Percentiles rank a stretch among this genome's conserved stretches.
These are phyloP conservation scores for Penicillium nordicum DNA, from an alignment of 2,329 filamentous ascomycete genomes.

Conservation along the genomic window DNA sequence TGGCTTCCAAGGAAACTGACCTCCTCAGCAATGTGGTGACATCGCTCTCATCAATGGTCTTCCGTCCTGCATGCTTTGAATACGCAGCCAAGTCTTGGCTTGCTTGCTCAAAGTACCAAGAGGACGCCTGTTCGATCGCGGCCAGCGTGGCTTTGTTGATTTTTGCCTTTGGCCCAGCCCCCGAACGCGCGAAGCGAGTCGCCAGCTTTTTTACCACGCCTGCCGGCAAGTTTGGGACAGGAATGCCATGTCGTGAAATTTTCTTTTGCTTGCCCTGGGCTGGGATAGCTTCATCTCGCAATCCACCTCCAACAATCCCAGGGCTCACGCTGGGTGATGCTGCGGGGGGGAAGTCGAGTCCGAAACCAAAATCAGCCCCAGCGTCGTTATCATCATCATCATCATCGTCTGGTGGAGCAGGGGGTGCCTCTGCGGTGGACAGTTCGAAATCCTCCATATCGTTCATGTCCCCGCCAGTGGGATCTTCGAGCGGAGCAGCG, in stretches of 20 bases:
- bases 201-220: slow-evolving; percentile 65
- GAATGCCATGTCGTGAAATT: slow-evolving; percentile 67
- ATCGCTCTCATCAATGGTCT: slow-evolving; percentile 81
- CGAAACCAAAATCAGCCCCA: slow-evolving; percentile 32
- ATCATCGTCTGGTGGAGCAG: slow-evolving; percentile 27
- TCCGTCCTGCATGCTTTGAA: slow-evolving; percentile 75
- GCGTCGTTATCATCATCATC: slow-evolving; percentile 9
- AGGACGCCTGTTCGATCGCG: slow-evolving; percentile 74
- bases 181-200: slow-evolving; percentile 66
- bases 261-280: slow-evolving; percentile 50
- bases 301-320: slow-evolving; percentile 35
- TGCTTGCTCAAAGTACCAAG: slow-evolving; percentile 89
- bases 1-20: slow-evolving; percentile 50
- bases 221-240: slow-evolving; percentile 70
- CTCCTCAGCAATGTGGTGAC: slow-evolving; percentile 77
- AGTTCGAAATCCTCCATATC: slow-evolving; percentile 38
- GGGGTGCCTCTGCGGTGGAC: slow-evolving; percentile 25
- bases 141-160: slow-evolving; percentile 70
- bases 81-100: slow-evolving; percentile 77
- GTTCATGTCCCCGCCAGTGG: slow-evolving; percentile 32
- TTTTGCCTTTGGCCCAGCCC: slow-evolving; percentile 63
- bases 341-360: slow-evolving; percentile 29
- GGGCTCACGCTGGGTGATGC: slow-evolving; percentile 32
- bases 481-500: slow-evolving; percentile 26
- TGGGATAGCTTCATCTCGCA: slow-evolving; percentile 31